phyloP scores from a whole-genome alignment of 2,329 filamentous ascomycete species.

The Drechslera avenae region DNA sequence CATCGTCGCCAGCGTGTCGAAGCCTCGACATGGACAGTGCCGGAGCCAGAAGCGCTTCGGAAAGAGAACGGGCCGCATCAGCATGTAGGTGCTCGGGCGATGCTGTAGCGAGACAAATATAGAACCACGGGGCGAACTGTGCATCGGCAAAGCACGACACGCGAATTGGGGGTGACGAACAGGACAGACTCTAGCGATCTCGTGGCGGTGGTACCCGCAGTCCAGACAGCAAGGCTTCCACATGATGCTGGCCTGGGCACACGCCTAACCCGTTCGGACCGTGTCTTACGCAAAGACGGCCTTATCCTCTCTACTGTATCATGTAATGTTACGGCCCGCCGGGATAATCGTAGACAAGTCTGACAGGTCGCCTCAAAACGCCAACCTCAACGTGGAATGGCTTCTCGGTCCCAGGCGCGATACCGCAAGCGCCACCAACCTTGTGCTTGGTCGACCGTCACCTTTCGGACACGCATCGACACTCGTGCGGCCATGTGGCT shows the following conservation, averaged over 20 bases:
- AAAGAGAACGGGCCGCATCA: slow-evolving; percentile 15
- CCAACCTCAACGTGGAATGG: slow-evolving; percentile 34
- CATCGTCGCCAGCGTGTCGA: slow-evolving; percentile 17
- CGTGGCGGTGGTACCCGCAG: slow-evolving; percentile 31
- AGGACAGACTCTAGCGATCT: slow-evolving; percentile 17
- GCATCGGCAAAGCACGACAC: slow-evolving; percentile 23
- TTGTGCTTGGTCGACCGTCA: slow-evolving; percentile 23
- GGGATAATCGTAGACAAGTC: slow-evolving; percentile 25
- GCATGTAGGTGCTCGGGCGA: slow-evolving; percentile 26
- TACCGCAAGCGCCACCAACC: slow-evolving; percentile 39
- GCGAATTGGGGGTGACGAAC: slow-evolving; percentile 17
- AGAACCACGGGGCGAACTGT: slow-evolving; percentile 15
- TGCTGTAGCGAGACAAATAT: slow-evolving; percentile 23
- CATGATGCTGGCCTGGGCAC: slow-evolving; percentile 26
- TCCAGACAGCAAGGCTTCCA: slow-evolving; percentile 31
- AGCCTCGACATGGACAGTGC: slow-evolving; percentile 20
- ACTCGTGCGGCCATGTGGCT: slow-evolving; percentile 17
- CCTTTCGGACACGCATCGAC: slow-evolving; percentile 21
- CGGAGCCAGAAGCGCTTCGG: slow-evolving; percentile 21
- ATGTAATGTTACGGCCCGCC: slow-evolving; percentile 24
- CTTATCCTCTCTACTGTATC: slow-evolving; percentile 22
- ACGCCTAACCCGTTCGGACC: slow-evolving; percentile 24
- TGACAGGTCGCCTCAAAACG: slow-evolving; percentile 31
- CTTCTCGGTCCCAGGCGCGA: slow-evolving; percentile 27
- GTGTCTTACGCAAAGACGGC: slow-evolving; percentile 24